Evolutionary conservation across 768 basidiomycete genomes (phyloP), one percentile per base, ranked within the genome.

Genomic region (Termitomyces sp.): DNA sequence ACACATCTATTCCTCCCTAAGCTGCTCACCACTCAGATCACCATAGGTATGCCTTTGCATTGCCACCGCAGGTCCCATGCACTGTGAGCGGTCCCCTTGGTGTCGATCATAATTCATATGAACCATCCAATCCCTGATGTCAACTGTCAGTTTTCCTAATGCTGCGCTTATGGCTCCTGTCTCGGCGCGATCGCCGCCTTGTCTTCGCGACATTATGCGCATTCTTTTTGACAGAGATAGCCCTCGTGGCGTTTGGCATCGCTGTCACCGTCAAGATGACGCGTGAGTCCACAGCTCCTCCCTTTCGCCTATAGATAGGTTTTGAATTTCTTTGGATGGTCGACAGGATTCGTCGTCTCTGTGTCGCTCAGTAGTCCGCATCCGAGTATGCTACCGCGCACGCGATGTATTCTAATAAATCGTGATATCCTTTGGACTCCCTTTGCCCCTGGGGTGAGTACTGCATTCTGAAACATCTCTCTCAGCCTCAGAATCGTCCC

Each of bases 121-220:
- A 34, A 19, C 40, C 35, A 37, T 16, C 35, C 1, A 14, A 43
- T 12, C 12, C 11, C 23, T 49, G 23, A 34, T 52, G 34, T n/a
- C n/a, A 12, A 34, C 23, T 25, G 1, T 17, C 49, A 77, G 76
- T 76, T 57, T 66, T 77, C 21, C 63, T 77, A 11, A 60, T 77
- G 35, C 62, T 77, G n/a, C 71, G 73, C 2, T 29, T 77, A 8
- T 77, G 76, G 76, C 61, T 71, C 23, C 59, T 75, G 5, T 76
- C 75, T 64, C 68, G 61, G 25, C 62, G 66, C 17, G 61, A 65
- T 43, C 55, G 57, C 21, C 56, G 66, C 38, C 44, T 76, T 25
- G 64, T 76, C 45, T 21, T 68, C 19, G 54, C 38, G 42, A 75
- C 72, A 1, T 51, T 76, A 3, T 19, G 40, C 14, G 60, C 70